phyloP scores from a whole-genome alignment of 495 filamentous ascomycete species.

The Neurospora discreta region DNA sequence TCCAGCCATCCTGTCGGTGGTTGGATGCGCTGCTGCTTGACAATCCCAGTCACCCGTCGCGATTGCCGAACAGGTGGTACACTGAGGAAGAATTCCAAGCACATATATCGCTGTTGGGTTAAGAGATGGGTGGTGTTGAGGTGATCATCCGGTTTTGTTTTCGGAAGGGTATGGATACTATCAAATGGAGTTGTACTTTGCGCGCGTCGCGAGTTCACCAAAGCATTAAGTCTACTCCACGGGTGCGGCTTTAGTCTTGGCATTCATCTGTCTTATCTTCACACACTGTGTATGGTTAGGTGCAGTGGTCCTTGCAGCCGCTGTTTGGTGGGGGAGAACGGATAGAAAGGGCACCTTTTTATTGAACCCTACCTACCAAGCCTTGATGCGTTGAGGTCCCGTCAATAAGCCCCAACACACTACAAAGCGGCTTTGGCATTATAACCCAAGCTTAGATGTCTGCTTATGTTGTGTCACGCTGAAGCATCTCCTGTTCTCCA shows the following conservation, averaged over 20 bases:
- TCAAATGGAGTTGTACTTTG: not conserved
- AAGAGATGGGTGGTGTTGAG: not conserved
- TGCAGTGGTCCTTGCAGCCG: not conserved
- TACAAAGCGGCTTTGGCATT: not conserved
- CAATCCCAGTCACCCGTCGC: not conserved
- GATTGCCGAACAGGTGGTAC: not conserved
- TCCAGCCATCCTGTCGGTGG: conserved; percentile 22
- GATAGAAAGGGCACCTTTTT: not conserved
- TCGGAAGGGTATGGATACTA: not conserved
- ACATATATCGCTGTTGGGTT: not conserved
- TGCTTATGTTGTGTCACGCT: not conserved
- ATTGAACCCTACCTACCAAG: not conserved
- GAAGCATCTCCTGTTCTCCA: not conserved
- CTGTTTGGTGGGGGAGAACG: not conserved
- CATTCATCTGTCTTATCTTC: not conserved
- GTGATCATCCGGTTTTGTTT: not conserved
- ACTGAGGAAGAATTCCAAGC: not conserved
- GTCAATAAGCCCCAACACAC: not conserved
- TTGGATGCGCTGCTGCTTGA: not conserved
- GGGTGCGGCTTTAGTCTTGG: not conserved
- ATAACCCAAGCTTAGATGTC: not conserved
- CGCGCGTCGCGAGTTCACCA: not conserved
- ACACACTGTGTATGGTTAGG: not conserved
- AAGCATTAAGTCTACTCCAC: not conserved
- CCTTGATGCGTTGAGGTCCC: not conserved